Base-by-base conservation (phyloP, 2,329 filamentous ascomycete species). In the Fusarium incarnatum region DNA sequence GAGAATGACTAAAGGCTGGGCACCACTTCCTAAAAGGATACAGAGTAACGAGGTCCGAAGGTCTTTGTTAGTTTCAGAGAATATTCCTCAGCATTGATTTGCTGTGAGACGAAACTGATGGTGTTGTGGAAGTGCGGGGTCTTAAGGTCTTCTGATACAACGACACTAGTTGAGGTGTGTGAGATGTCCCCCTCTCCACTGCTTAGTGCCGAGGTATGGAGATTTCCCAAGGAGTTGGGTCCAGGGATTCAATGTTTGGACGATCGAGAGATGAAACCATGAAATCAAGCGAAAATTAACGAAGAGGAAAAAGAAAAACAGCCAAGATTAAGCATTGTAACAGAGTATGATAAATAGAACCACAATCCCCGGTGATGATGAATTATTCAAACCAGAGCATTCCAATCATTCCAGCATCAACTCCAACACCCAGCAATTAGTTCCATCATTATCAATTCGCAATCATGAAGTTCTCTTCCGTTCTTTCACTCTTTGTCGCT, bases 391-490 rank as follows among this genome's bases (percentile, higher is more conserved):
- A 40, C 59, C 15, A n/a, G n/a, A 48, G 49, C 60, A 2, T 20
- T n/a, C 15, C 49, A 49, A 23, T 56, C 58, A 30, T 23, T 64
- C 28, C 30, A 32, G 18, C 28, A 44, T 12, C 22, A 8, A 27
- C 13, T 34, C 4, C n/a, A 15, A 16, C 8, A 30, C 34, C 6
- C 34, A 37, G n/a, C 34, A 37, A 37, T 37, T n/a, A 37, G 18
- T 37, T 18, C 18, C 18, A 37, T 37, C 34, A 37, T 18, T 37
- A 37, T 11, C 34, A 12, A 37, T 6, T 37, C 18, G n/a, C 45
- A 25, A 54, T 22, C 54, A 71, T 71, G 69, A 71, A 71, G 68
- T 59, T 71, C 46, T 32, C 5, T 18, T 15, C 57, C 25, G 40
- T 71, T 18, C 27, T 65, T 13, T 62, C 68, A 18, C 23, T 72